Base-by-base conservation (phyloP, 2,329 filamentous ascomycete species). In the Tolypocladium ophioglossoides region DNA sequence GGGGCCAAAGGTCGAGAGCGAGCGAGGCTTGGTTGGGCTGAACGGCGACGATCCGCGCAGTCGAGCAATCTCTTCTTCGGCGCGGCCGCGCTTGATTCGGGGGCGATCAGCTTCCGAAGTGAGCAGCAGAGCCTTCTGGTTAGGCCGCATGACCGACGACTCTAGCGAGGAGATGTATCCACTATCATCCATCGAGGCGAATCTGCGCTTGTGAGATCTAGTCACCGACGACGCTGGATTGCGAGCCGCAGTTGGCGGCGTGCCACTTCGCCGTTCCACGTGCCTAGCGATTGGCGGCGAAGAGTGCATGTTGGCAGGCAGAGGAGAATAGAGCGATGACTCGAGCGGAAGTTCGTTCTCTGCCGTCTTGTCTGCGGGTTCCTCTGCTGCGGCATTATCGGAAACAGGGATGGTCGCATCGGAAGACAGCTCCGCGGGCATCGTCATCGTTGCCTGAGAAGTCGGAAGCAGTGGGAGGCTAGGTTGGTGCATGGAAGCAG, bases 151-250 rank as follows among this genome's bases (percentile, higher is more conserved):
- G 16, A 80, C 90, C 0, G 94, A 97, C 3, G 94, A 97, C 62
- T 96, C 91, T 20, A 97, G 79, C 0, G 91, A 96, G 1, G 94
- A 97, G 67, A 95, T 96, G 70, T 97, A 99, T 41, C 94, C 94
- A 67, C 92, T 97, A 70, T 99, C 94, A 64, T 82, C 89, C 75
- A 95, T 86, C 14, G 87, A 86, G 34, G 82, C 81, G 63, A 87
- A 83, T 68, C 90, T 92, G 60, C 87, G 85, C 72, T 89, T 89
- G 60, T 86, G 84, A 40, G 84, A 81, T 52, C 83, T 83, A 51
- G 76, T 73, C 46, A 78, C 78, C n/a, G 87, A 87, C 22, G 85
- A 85, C 40, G 78, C 73, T 39, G 78, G 74, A 49, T 82, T 78
- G 54, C 80, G 78, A 40, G 79, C 78, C 51, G 80, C 78, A 27